Evolutionary conservation across 345 rosid species (phyloP).

Genomic region (Diplotaxis tenuifolia): DNA sequence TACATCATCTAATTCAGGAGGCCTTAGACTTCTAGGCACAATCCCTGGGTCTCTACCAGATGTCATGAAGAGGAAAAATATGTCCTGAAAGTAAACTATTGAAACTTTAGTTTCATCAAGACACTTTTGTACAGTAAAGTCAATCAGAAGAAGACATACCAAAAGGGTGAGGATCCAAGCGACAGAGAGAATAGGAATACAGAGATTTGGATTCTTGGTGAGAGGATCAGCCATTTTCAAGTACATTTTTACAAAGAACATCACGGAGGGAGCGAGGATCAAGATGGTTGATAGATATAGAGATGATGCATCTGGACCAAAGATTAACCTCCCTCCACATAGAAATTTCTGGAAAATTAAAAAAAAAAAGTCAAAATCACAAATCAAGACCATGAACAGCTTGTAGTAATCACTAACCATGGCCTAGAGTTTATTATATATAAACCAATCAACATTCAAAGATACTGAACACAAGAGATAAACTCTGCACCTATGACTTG

Average conservation of each 20-base stretch:
- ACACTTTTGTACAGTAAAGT: background rate
- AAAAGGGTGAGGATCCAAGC: conserved; percentile 53
- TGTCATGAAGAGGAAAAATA: conserved; percentile 66
- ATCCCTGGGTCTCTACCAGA: conserved; percentile 91
- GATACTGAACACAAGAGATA: background rate
- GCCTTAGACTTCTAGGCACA: conserved; percentile 61
- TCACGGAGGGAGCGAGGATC: conserved; percentile 64
- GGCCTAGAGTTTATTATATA: background rate
- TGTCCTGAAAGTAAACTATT: conserved; percentile 55
- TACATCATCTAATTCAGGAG: conserved; percentile 61
- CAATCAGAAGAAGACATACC: conserved; percentile 47
- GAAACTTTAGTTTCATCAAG: conserved; percentile 28
- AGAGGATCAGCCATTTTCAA: conserved; percentile 46
- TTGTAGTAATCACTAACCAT: conserved; percentile 5
- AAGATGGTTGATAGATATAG: conserved; percentile 62
- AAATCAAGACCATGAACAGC: background rate
- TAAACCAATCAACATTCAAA: conserved; percentile 5
- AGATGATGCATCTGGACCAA: conserved; percentile 90
- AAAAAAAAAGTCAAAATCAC: background rate
- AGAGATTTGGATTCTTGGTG: conserved; percentile 28
- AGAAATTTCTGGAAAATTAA: conserved; percentile 77
- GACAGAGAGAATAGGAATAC: conserved; percentile 48
- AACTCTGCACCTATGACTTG: conserved; percentile 21
- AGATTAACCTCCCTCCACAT: conserved; percentile 79
- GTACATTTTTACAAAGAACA: conserved; percentile 62